phyloP scores from a whole-genome alignment of 1,139 yeast genomes.

The Magnusiomyces suaveolens region DNA sequence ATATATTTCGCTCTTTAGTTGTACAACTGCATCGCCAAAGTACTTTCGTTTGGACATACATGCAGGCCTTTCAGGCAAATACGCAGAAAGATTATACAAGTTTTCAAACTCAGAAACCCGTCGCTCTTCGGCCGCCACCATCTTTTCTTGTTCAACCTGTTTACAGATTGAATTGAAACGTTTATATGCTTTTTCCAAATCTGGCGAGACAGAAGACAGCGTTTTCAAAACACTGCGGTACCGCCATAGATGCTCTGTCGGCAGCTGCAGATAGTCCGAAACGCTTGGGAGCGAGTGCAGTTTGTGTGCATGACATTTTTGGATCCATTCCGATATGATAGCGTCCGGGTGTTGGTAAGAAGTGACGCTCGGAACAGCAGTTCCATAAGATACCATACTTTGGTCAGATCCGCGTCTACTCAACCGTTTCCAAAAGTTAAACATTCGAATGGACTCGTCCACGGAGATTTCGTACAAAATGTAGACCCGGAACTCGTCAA shows the following conservation, averaged over 20 bases:
- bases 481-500: slow-evolving; percentile 16
- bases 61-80: neutral
- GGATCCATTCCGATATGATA: slow-evolving; percentile 23
- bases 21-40: slow-evolving; percentile 12
- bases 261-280: slow-evolving; percentile 22
- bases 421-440: slow-evolving; percentile 14
- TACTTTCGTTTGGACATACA: slow-evolving; percentile 5
- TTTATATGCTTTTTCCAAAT: slow-evolving; percentile 1
- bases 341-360: slow-evolving; percentile 22
- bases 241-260: slow-evolving; percentile 12
- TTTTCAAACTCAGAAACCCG: slow-evolving; percentile 12
- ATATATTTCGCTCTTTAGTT: slow-evolving; percentile 9
- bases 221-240: slow-evolving; percentile 6
- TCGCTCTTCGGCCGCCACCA: slow-evolving; percentile 11
- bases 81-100: slow-evolving; percentile 2
- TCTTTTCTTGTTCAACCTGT: slow-evolving; percentile 12
- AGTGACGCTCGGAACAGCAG: slow-evolving; percentile 15
- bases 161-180: slow-evolving; percentile 8
- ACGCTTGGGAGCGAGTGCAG: slow-evolving; percentile 18
- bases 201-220: slow-evolving; percentile 5
- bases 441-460: slow-evolving; percentile 11
- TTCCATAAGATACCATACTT: slow-evolving; percentile 13
- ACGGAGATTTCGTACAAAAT: slow-evolving; percentile 16
- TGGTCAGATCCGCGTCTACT: slow-evolving; percentile 13
- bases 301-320: slow-evolving; percentile 15